These are phyloP conservation scores for Populus nigra DNA, from an alignment of 345 rosid species.

Conservation along the genomic window DNA sequence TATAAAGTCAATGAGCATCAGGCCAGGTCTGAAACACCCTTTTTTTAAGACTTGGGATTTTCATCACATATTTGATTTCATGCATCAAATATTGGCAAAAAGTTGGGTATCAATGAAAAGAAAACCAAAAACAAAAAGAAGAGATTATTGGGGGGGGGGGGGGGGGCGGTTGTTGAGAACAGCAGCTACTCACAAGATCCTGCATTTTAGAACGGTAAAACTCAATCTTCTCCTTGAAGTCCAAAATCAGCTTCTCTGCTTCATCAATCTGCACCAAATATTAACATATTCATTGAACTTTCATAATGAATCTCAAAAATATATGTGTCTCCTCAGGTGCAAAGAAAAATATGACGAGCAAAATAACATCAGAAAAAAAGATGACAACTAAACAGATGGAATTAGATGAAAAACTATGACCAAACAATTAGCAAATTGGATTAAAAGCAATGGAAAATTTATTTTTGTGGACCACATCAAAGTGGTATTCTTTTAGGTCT, in stretches of 20 bases:
- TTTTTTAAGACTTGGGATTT: not conserved
- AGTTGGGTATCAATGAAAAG: not conserved
- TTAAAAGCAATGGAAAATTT: not conserved
- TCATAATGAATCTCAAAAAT: not conserved
- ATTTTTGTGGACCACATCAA: not conserved
- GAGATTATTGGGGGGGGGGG: too few relatives aligned
- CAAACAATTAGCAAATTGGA: not conserved
- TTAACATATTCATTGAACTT: not conserved
- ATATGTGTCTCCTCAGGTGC: not conserved
- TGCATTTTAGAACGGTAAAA: constrained; percentile 92
- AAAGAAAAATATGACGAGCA: not conserved
- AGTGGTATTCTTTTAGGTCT: not conserved
- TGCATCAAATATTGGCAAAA: not conserved
- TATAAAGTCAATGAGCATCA: not conserved
- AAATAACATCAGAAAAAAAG: not conserved
- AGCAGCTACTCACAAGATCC: constrained; percentile 75
- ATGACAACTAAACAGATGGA: not conserved
- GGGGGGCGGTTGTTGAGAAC: not conserved
- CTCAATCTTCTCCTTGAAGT: constrained; percentile 89
- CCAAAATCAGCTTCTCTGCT: constrained; percentile 63
- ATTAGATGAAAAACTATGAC: not conserved
- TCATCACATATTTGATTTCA: not conserved
- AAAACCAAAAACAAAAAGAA: not conserved
- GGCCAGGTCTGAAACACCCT: not conserved
- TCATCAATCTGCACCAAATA: constrained; percentile 46